phyloP scores from a whole-genome alignment of 1,284 basidiomycete genomes.

The Marasmius fiardii region DNA sequence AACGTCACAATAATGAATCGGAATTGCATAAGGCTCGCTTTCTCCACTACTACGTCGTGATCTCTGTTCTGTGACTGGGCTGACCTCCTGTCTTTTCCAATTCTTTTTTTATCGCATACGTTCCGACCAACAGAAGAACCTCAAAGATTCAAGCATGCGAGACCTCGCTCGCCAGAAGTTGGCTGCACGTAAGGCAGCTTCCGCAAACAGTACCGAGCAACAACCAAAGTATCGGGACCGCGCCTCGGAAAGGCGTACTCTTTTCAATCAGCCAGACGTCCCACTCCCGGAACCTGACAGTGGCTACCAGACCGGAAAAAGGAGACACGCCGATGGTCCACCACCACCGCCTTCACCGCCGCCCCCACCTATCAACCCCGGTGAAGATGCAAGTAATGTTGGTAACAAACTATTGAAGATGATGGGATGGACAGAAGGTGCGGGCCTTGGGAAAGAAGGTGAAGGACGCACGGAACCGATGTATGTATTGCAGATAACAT shows the following conservation, averaged over 20 bases:
- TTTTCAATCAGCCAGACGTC: constrained; percentile 87
- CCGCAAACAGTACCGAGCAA: constrained; percentile 24
- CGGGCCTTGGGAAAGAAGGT: constrained; percentile 77
- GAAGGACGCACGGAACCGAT: constrained; percentile 87
- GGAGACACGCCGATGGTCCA: constrained; percentile 59
- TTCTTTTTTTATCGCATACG: constrained; percentile 15
- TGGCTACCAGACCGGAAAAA: constrained; percentile 34
- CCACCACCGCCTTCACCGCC: constrained; percentile 61
- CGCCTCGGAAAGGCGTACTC: constrained; percentile 81
- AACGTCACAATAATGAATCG: constrained; percentile 86
- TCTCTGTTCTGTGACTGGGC: constrained; percentile 25
- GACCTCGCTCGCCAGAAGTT: constrained; percentile 74
- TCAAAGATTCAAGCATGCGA: constrained; percentile 64
- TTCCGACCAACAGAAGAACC: constrained; percentile 66
- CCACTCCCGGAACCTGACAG: constrained; percentile 57
- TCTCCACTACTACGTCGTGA: constrained; percentile 28
- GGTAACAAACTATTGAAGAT: constrained; percentile 91
- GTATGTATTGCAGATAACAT: constrained; percentile 35
- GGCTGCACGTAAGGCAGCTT: constrained; percentile 37
- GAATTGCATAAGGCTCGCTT: constrained; percentile 85
- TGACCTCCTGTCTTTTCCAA: constrained; percentile 26
- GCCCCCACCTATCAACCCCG: constrained; percentile 59
- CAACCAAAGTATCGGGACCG: constrained; percentile 87
- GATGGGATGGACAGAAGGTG: constrained; percentile 94
- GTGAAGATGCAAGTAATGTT: constrained; percentile 76